A percentile compares a stretch with the other conserved stretches of the same genome.
These are phyloP conservation scores for Botryobasidium botryosum DNA, from an alignment of 768 basidiomycete genomes.

Conservation along the genomic window DNA sequence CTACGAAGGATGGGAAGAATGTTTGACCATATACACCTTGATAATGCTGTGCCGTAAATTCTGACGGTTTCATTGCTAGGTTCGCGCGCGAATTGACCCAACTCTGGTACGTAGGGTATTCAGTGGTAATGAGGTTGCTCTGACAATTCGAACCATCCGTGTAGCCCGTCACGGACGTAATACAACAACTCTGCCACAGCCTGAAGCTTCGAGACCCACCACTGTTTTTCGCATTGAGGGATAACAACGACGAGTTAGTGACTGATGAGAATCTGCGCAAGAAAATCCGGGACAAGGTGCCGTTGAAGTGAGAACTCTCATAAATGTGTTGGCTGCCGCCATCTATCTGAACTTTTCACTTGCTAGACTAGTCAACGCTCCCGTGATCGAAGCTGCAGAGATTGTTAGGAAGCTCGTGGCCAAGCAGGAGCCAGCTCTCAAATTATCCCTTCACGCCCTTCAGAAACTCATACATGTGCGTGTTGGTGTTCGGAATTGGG, in stretches of 20 bases:
- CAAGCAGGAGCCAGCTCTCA: conserved; percentile 42
- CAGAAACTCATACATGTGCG: conserved; percentile 64
- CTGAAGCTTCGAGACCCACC: conserved; percentile 63
- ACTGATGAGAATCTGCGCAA: conserved; percentile 74
- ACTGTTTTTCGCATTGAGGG: conserved; percentile 57
- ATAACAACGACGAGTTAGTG: conserved; percentile 67
- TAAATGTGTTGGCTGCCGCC: neutral
- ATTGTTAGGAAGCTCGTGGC: conserved; percentile 49
- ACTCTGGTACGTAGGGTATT: conserved; percentile 29
- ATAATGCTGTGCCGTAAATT: conserved; percentile 16
- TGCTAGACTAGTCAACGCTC: conserved; percentile 58
- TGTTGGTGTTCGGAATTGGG: conserved; percentile 8
- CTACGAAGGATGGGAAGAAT: conserved; percentile 43
- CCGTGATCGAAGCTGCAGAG: conserved; percentile 62
- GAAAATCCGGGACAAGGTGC: conserved; percentile 62
- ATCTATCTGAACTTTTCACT: neutral
- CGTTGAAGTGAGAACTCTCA: conserved; percentile 45
- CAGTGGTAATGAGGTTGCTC: neutral
- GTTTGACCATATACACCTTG: conserved; percentile 8
- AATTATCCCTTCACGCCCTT: conserved; percentile 55
- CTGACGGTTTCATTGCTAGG: conserved; percentile 19
- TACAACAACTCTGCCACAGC: conserved; percentile 66
- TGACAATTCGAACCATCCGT: neutral
- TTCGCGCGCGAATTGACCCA: conserved; percentile 73
- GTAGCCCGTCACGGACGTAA: conserved; percentile 60